These are phyloP conservation scores for Spongispora temasekensis DNA, from an alignment of 1,284 basidiomycete genomes.

Conservation along the genomic window DNA sequence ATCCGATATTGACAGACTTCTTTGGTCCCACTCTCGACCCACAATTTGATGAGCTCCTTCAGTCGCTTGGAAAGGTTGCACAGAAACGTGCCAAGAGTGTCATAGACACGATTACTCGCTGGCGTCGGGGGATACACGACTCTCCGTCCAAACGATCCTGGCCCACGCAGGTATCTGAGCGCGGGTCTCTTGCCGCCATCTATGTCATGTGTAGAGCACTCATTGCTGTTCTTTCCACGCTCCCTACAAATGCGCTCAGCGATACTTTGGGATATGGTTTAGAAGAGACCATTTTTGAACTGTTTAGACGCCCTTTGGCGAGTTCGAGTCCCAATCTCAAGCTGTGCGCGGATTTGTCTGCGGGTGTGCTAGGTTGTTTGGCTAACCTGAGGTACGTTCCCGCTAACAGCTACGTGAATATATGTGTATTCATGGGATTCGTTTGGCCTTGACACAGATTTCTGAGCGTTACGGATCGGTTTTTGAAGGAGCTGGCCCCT, in stretches of 20 bases:
- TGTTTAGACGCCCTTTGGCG: constrained; percentile 71
- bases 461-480: constrained; percentile 85
- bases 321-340: constrained; percentile 73
- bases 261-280: constrained; percentile 76
- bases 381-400: constrained; percentile 67
- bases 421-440: neutral
- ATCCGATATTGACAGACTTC: constrained; percentile 62
- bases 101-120: constrained; percentile 84
- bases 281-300: constrained; percentile 86
- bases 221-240: constrained; percentile 72
- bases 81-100: constrained; percentile 84
- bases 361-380: constrained; percentile 80
- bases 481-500: constrained; percentile 77
- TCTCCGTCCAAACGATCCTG: constrained; percentile 52
- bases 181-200: constrained; percentile 80
- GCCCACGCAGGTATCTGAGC: constrained; percentile 50
- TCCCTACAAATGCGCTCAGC: constrained; percentile 75
- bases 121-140: constrained; percentile 80
- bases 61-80: constrained; percentile 85
- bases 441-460: constrained; percentile 52
- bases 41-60: constrained; percentile 79
- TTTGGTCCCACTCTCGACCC: constrained; percentile 75
- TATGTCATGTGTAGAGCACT: constrained; percentile 89
- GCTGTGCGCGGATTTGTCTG: constrained; percentile 79
- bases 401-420: neutral